Base-by-base conservation (phyloP, 163 green algal species). In the Chlorella variabilis region DNA sequence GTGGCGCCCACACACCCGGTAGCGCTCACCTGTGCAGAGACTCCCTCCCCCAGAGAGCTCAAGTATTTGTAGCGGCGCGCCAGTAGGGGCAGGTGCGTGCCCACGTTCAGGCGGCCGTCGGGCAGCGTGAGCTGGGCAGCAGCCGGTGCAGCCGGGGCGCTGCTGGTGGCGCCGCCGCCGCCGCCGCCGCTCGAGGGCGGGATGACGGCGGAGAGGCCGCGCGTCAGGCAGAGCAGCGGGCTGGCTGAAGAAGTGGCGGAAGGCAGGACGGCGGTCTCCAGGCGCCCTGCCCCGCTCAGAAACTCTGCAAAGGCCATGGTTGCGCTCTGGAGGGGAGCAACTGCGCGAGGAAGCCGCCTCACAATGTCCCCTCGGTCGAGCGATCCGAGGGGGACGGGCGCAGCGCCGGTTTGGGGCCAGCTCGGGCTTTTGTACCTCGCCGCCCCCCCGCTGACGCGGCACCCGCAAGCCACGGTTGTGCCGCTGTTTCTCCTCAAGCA, bases 21-120 rank as follows among this genome's bases (percentile, higher is more conserved):
- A 77, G 71, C 71, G 69, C 58, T 23, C 41, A 90, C 84, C 81
- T 89, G 80, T 3, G 86, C 76, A 17, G 84, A 87, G 2, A 62
- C 78, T 11, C 86, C 86, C 29, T 90, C 86, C 5, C 83, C 84
- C 2, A 90, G 42, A 11, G 77, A 39, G 38, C 76, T 78, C 11
- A 90, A 76, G 42, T 90, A 90, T 39, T 75, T 49, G 86, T 89
- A 90, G 21, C 86, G 84, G 5, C 65, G 39, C 0, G 76, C 84
- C 63, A 90, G 58, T 41, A 90, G 45, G 2, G 79, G 79, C 68
- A 90, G 63, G 76, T 87, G 75, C 1, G 80, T 87, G 48, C 84
- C 80, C n/a, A 87, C 70, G 18, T 75, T 80, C 27, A 90, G 76
- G 6, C 80, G 70, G 11, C 86, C 86, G 62, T 89, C 83, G 1